A percentile compares a stretch with the other conserved stretches of the same genome.
phyloP scores from a whole-genome alignment of 805 yeast genomes.

The Kazachstania viticola region DNA sequence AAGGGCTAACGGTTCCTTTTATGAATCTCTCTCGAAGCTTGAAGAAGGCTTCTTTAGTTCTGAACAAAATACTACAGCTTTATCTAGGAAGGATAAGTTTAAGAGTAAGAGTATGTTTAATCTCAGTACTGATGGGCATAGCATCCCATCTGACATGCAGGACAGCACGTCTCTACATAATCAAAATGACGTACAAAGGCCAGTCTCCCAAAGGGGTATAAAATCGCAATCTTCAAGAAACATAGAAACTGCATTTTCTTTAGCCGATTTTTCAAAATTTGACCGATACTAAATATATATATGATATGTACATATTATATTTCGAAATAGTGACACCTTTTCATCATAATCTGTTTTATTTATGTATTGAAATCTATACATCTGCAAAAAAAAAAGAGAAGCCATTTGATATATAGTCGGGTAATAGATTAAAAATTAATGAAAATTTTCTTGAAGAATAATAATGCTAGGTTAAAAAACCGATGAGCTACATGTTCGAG shows the following conservation, averaged over 20 bases:
- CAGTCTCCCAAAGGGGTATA: slow-evolving; percentile 2
- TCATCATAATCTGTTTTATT: no score
- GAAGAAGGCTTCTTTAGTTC: slow-evolving; percentile 5
- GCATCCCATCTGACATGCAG: not conserved
- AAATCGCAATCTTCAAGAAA: slow-evolving; percentile 3
- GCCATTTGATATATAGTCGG: no score
- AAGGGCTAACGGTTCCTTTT: not conserved
- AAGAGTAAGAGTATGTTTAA: slow-evolving; percentile 24
- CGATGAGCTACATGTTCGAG: no score
- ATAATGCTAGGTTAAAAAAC: no score
- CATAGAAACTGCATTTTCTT: slow-evolving; percentile 4
- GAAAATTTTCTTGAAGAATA: no score
- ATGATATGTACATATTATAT: not conserved
- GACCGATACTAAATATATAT: slow-evolving; percentile 3
- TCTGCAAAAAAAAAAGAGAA: no score
- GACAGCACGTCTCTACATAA: not conserved
- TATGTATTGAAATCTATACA: no score
- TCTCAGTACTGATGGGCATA: slow-evolving; percentile 2
- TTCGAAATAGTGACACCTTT: no score
- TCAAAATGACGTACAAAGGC: not conserved
- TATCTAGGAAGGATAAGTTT: slow-evolving; percentile 3
- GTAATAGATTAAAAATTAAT: no score
- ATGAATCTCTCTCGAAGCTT: slow-evolving; percentile 1
- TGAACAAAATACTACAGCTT: not conserved
- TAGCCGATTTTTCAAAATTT: slow-evolving; percentile 24